These are phyloP conservation scores for Litchi chinensis DNA, from an alignment of 345 rosid genomes.

Conservation along the genomic window DNA sequence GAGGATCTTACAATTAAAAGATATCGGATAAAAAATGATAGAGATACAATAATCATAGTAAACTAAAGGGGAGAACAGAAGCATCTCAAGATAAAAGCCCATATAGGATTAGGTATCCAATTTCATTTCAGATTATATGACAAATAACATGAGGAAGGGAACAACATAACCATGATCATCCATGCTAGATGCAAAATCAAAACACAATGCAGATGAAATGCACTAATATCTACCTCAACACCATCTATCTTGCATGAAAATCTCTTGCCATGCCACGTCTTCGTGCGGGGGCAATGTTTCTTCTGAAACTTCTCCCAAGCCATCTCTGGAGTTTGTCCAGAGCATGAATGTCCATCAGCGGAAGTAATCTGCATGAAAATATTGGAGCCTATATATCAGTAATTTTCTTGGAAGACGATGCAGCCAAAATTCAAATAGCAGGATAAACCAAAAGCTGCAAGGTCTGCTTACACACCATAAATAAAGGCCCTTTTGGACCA, in stretches of 20 bases:
- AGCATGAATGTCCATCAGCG: slow-evolving; percentile 56
- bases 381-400: background rate
- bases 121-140: slow-evolving; percentile 9
- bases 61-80: background rate
- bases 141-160: background rate
- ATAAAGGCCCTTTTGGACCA: slow-evolving; percentile 83
- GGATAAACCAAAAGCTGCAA: slow-evolving; percentile 18
- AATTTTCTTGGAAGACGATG: background rate
- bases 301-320: slow-evolving; percentile 87
- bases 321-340: slow-evolving; percentile 80
- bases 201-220: background rate
- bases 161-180: background rate
- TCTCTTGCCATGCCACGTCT: slow-evolving; percentile 80
- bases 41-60: background rate
- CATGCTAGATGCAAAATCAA: slow-evolving; percentile 1
- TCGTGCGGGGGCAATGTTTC: slow-evolving; percentile 48
- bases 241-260: slow-evolving; percentile 76
- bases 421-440: slow-evolving; percentile 6
- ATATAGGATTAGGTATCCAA: background rate
- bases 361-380: slow-evolving; percentile 58
- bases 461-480: slow-evolving; percentile 52
- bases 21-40: background rate
- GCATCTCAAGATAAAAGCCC: slow-evolving; percentile 7
- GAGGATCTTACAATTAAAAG: background rate
- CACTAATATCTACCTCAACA: slow-evolving; percentile 53